Evolutionary conservation across 257 asterid species (phyloP).

Genomic region (Fraxinus excelsior): DNA sequence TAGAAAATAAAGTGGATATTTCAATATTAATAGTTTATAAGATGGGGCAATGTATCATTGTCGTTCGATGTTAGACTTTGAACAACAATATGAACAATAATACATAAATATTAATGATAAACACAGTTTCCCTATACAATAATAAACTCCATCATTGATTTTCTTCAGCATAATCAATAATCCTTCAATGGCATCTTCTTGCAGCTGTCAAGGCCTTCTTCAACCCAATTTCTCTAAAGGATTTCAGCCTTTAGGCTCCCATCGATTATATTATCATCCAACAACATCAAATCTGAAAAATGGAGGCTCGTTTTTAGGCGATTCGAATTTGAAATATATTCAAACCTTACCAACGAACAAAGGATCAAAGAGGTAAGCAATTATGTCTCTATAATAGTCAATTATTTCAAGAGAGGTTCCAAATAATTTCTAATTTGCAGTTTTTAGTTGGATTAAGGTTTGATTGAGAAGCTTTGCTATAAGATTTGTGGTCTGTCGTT

Average conservation of each 20-base stretch:
- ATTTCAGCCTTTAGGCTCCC: not conserved
- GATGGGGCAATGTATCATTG: not conserved
- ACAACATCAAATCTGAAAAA: not conserved
- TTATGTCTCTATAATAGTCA: too few species aligned
- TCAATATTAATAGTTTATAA: not conserved
- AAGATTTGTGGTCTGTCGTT: too few species aligned
- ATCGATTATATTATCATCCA: not conserved
- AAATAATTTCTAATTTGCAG: too few species aligned
- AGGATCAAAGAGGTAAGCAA: not conserved
- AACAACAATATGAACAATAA: not conserved
- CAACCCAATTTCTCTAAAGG: not conserved
- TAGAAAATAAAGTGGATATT: too few species aligned
- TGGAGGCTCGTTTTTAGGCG: not conserved
- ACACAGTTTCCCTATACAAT: not conserved
- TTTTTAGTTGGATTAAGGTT: too few species aligned
- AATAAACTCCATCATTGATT: not conserved
- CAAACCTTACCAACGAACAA: not conserved
- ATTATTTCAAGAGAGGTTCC: too few species aligned
- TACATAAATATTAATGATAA: too few species aligned
- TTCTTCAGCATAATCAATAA: slow-evolving; percentile 3
- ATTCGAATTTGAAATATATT: not conserved
- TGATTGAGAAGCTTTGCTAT: too few species aligned
- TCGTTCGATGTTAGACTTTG: not conserved
- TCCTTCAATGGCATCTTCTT: not conserved
- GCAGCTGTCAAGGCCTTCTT: not conserved